Base-by-base conservation (phyloP, 768 basidiomycete species). In the Kwoniella bestiolae region DNA sequence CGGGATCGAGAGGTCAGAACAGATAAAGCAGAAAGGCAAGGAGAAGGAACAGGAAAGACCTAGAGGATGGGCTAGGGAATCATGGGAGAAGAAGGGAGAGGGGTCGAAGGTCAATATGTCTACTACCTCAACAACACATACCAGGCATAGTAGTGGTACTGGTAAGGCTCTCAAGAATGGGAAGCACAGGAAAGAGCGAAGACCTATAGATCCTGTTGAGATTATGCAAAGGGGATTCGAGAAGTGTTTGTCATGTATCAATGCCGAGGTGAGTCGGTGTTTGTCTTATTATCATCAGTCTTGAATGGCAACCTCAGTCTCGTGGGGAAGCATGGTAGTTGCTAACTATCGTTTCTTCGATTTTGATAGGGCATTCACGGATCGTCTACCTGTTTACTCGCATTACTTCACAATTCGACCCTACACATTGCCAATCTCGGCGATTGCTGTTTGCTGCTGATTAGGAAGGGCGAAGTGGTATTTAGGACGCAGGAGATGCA, bases 401-500 rank as follows among this genome's bases (percentile, higher is more conserved):
- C 83, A 29, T 68, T 84, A 28, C 77, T 83, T 0, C 70, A 79
- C 50, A 71, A 79, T 51, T 72, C 77, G 49, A 65, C 77, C 12
- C 67, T 78, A 18, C 68, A 66, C 12, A 70, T 81, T 9, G 80
- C 79, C 46, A 81, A 80, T 59, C 63, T 81, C 2, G 80, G 80
- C 16, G 79, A 78, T 58, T 80, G 92, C 77, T 90, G 90, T 86
- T 88, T 89, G 25, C 89, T 91, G 85, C 85, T 96, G 23, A 87
- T 97, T 21, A 87, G 94, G 2, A 71, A 80, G 11, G 88, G 86
- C 5, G 84, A 87, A 59, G 87, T 96, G 47, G 86, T 88, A 1
- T 96, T 92, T 88, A 85, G 93, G 32, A 90, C 88, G 53, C 87
- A 91, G 46, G 94, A 96, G 80, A 94, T 95, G 91, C 94, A 93